These are phyloP conservation scores for Thelonectria blattea DNA, from an alignment of 2,329 filamentous ascomycete genomes.

Conservation along the genomic window DNA sequence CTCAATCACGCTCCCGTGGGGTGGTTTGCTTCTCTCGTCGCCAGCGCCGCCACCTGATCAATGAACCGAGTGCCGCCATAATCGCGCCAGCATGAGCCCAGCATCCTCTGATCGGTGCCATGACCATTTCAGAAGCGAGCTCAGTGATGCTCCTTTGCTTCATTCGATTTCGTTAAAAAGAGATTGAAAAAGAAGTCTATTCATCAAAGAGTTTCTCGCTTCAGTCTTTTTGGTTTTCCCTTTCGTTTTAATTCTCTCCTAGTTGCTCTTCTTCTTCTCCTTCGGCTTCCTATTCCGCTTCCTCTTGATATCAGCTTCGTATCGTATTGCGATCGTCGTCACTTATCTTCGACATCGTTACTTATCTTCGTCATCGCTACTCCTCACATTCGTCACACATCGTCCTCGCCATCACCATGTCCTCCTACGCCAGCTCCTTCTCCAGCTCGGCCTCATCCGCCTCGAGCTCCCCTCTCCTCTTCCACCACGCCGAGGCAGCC, in stretches of 20 bases:
- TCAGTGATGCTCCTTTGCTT: conserved; percentile 8
- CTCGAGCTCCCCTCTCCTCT: conserved; percentile 34
- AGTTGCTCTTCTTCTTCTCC: conserved; percentile 4
- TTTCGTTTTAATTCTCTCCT: not conserved
- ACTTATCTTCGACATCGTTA: not conserved
- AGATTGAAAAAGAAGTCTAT: not conserved
- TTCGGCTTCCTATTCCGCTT: not conserved
- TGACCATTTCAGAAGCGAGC: conserved; percentile 19
- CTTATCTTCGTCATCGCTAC: not conserved
- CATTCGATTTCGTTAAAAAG: not conserved
- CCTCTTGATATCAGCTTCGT: not conserved
- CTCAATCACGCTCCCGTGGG: conserved; percentile 38
- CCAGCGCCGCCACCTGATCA: conserved; percentile 35
- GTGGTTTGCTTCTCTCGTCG: conserved; percentile 33
- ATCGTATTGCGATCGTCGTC: not conserved
- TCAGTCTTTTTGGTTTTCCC: not conserved
- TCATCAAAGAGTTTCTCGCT: no score
- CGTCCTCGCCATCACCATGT: conserved; percentile 19
- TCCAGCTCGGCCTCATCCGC: conserved; percentile 28
- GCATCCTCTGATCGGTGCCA: conserved; percentile 9
- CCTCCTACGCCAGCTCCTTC: conserved; percentile 31
- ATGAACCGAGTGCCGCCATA: conserved; percentile 29
- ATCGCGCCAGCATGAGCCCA: conserved; percentile 22
- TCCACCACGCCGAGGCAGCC: conserved; percentile 21
- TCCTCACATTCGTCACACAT: not conserved